Conservation (phyloP, 129 eudicot species). For the Mikania micrantha region DNA sequence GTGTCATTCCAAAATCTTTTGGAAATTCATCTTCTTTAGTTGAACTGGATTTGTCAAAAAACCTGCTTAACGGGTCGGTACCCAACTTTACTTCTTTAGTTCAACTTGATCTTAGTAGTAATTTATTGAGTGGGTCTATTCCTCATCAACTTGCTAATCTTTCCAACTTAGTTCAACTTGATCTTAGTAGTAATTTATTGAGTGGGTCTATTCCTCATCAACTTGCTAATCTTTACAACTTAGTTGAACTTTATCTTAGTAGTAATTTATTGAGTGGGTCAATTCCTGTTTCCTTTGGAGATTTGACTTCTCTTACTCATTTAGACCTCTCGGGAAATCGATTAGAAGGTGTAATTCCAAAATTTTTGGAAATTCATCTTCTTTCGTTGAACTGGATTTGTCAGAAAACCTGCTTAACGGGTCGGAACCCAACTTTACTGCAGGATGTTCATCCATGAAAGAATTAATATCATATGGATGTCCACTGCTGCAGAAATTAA, state of each 20-base stretch:
- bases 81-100: background rate
- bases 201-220: no score
- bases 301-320: background rate
- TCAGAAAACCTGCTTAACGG: conserved; percentile 22
- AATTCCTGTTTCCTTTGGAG: no score
- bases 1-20: conserved; percentile 6
- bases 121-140: background rate
- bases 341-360: background rate
- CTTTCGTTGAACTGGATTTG: conserved; percentile 6
- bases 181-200: no score
- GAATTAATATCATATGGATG: background rate
- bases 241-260: no score
- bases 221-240: no score
- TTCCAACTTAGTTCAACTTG: no score
- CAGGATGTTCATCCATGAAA: background rate
- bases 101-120: no score
- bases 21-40: conserved; percentile 8
- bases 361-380: conserved; percentile 6
- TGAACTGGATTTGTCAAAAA: conserved; percentile 7
- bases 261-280: no score
- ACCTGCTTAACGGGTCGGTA: conserved; percentile 23
- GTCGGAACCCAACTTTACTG: conserved; percentile 3
- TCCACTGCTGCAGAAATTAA: background rate
- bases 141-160: conserved; percentile 1
- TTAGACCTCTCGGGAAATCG: background rate